Conservation (phyloP, 352 stramenopile genomes). For the Aphanomyces invadans region DNA sequence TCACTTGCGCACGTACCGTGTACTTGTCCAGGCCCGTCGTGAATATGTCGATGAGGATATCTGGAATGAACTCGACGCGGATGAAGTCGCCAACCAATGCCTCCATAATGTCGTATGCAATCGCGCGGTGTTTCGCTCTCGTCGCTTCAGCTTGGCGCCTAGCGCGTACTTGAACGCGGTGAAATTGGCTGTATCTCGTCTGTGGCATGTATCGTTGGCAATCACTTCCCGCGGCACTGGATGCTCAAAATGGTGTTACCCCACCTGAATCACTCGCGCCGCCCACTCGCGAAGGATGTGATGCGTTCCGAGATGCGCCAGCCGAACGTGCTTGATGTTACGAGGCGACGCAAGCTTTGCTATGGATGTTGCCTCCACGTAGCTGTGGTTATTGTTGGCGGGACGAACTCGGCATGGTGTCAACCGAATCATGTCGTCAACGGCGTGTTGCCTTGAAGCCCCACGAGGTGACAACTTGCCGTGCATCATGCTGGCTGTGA, state of each 20-base stretch:
- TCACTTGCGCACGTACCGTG: neutral
- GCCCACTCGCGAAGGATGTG: slow-evolving; percentile 17
- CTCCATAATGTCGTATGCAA: slow-evolving; percentile 4
- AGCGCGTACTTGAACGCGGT: neutral
- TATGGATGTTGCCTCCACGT: no score
- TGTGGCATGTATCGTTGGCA: no score
- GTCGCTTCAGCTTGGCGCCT: neutral
- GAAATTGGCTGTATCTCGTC: neutral
- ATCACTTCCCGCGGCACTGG: no score
- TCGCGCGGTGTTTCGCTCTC: neutral
- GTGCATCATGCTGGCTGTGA: no score
- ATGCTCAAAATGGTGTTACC: neutral
- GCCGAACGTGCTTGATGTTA: neutral
- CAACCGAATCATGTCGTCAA: slow-evolving; percentile 7
- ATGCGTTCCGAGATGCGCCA: neutral
- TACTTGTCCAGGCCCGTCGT: neutral
- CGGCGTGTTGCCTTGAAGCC: no score
- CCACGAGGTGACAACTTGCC: no score
- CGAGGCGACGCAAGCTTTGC: neutral
- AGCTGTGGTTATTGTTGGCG: neutral
- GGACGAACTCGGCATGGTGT: neutral
- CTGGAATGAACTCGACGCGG: slow-evolving; percentile 15
- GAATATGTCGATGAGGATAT: slow-evolving; percentile 20
- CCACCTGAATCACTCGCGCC: slow-evolving; percentile 15
- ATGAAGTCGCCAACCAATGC: slow-evolving; percentile 8